Conservation (phyloP, 306 rosid genomes). For the Lathyrus aphaca region DNA sequence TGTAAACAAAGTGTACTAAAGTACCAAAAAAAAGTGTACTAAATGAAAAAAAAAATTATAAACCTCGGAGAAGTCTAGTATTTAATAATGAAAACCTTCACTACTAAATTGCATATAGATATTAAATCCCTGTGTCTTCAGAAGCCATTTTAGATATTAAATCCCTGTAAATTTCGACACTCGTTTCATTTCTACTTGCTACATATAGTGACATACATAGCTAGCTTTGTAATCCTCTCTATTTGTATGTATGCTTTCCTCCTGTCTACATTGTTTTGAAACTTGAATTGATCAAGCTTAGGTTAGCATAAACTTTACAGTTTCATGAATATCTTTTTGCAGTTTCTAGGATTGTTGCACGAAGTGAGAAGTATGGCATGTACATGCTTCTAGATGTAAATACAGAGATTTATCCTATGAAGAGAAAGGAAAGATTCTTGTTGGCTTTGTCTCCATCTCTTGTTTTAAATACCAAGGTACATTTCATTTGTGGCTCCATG, state of each 20-base stretch:
- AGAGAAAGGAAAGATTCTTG: constrained; percentile 61
- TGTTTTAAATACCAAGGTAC: constrained; percentile 67
- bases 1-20: too few species aligned
- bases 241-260: not conserved
- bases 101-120: too few species aligned
- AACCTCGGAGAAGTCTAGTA: too few species aligned
- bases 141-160: too few species aligned
- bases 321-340: constrained; percentile 25
- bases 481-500: not conserved
- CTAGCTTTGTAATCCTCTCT: not conserved
- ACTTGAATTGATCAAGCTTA: not conserved
- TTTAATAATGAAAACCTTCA: too few species aligned
- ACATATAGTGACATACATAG: too few species aligned
- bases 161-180: too few species aligned
- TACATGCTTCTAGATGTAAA: constrained; percentile 72
- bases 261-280: constrained; percentile 2
- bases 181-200: too few species aligned
- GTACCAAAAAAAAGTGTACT: too few species aligned
- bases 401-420: constrained; percentile 81
- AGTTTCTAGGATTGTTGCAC: constrained; percentile 82
- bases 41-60: too few species aligned
- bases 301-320: not conserved
- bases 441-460: constrained; percentile 79
- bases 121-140: too few species aligned
- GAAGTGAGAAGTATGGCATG: constrained; percentile 79